These are phyloP conservation scores for Isatis tinctoria DNA, from an alignment of 345 rosid species.

Conservation along the genomic window DNA sequence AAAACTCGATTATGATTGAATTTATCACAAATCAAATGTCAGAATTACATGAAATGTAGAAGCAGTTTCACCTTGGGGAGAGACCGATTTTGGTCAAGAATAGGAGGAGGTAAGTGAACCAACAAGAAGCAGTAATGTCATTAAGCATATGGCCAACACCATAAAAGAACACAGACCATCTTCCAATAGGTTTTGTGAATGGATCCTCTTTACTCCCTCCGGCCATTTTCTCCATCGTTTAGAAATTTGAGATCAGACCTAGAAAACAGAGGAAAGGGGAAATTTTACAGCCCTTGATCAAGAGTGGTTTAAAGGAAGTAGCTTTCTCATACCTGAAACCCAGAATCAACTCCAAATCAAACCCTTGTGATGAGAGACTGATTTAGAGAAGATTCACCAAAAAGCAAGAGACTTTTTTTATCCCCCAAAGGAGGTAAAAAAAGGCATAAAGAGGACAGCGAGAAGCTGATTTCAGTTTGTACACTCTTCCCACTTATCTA, in stretches of 20 bases:
- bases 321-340: slow-evolving; percentile 4
- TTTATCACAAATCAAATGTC: neutral
- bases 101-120: slow-evolving; percentile 92
- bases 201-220: slow-evolving; percentile 45
- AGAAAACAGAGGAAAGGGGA: neutral
- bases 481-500: neutral
- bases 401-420: neutral
- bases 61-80: slow-evolving; percentile 48
- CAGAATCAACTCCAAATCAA: slow-evolving; percentile 18
- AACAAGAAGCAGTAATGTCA: slow-evolving; percentile 93
- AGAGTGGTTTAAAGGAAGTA: neutral
- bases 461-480: neutral
- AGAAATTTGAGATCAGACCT: neutral
- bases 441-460: neutral
- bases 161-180: slow-evolving; percentile 70
- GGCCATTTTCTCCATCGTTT: slow-evolving; percentile 13
- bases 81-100: slow-evolving; percentile 90
- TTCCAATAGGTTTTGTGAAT: slow-evolving; percentile 49
- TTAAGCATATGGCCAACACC: slow-evolving; percentile 96
- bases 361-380: neutral
- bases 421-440: neutral
- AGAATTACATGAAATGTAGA: neutral
- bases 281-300: neutral
- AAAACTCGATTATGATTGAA: neutral
- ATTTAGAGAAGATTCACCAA: neutral